These are phyloP conservation scores for Verticillium tricorpus DNA, from an alignment of 2,329 filamentous ascomycete species.

Conservation along the genomic window DNA sequence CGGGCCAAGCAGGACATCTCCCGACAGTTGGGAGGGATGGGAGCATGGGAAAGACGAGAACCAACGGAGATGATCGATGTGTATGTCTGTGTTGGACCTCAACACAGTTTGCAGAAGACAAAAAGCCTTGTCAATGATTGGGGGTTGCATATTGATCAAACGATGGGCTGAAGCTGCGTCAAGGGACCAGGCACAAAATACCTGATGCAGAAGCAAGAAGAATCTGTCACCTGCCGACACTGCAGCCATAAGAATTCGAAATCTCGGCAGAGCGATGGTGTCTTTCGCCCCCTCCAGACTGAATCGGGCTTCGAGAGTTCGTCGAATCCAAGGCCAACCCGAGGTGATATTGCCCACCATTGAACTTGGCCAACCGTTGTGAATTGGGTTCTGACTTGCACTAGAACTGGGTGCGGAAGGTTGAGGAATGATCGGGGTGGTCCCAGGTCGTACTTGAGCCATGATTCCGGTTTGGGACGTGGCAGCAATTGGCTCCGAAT, in stretches of 20 bases:
- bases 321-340: neutral
- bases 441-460: neutral
- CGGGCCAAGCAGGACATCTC: neutral
- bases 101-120: neutral
- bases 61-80: constrained; percentile 20
- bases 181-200: constrained; percentile 54
- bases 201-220: constrained; percentile 62
- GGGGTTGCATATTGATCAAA: constrained; percentile 4
- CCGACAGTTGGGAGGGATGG: neutral
- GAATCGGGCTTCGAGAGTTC: neutral
- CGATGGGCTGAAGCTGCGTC: constrained; percentile 25
- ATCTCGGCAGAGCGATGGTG: constrained; percentile 29
- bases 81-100: constrained; percentile 7
- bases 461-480: neutral
- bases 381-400: neutral
- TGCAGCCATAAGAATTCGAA: constrained; percentile 52
- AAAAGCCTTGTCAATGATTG: constrained; percentile 26
- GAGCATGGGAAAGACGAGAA: constrained; percentile 22
- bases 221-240: constrained; percentile 53
- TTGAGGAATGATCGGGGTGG: neutral
- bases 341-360: neutral
- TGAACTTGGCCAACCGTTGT: neutral
- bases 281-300: neutral
- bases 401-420: neutral
- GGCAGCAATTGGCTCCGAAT: neutral